Conservation (phyloP, 2,329 filamentous ascomycete genomes). For the Colletotrichum falcatum region DNA sequence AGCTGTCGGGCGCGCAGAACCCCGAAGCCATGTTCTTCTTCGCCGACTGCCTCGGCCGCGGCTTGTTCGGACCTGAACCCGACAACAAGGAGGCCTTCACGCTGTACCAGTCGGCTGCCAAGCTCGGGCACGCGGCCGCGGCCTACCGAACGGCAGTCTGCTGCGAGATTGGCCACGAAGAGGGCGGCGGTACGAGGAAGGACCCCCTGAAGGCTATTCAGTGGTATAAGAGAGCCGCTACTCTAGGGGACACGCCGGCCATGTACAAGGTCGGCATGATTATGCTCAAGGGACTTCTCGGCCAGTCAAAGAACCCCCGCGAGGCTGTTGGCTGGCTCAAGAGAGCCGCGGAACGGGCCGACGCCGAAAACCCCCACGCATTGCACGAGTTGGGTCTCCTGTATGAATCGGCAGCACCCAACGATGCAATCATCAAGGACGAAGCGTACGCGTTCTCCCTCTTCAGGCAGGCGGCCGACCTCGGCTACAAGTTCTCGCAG, state of each 20-base stretch:
- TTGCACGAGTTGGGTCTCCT: slow-evolving; percentile 85
- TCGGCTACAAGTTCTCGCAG: slow-evolving; percentile 96
- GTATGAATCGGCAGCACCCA: slow-evolving; percentile 72
- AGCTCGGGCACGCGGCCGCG: slow-evolving; percentile 84
- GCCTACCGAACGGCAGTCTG: slow-evolving; percentile 97
- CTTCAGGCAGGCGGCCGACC: slow-evolving; percentile 85
- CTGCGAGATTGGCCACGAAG: slow-evolving; percentile 95
- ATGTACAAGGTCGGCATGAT: slow-evolving; percentile 99
- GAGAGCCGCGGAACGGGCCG: slow-evolving; percentile 88
- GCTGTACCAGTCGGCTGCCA: slow-evolving; percentile 93
- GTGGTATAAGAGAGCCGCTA: slow-evolving; percentile 96
- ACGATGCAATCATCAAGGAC: slow-evolving; percentile 83
- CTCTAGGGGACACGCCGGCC: slow-evolving; percentile 88
- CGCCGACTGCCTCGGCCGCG: slow-evolving; percentile 89
- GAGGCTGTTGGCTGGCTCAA: slow-evolving; percentile 95
- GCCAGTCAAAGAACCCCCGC: slow-evolving; percentile 82
- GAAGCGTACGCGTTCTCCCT: slow-evolving; percentile 84
- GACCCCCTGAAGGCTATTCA: slow-evolving; percentile 96
- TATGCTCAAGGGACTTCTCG: slow-evolving; percentile 90
- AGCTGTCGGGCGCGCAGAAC: slow-evolving; percentile 79
- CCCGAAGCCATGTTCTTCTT: slow-evolving; percentile 93
- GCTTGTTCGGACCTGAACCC: slow-evolving; percentile 79
- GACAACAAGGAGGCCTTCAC: slow-evolving; percentile 94
- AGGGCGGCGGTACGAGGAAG: slow-evolving; percentile 90
- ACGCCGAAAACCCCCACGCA: slow-evolving; percentile 92